Conservation (phyloP, 805 yeast genomes). For the Yarrowia divulgata region DNA sequence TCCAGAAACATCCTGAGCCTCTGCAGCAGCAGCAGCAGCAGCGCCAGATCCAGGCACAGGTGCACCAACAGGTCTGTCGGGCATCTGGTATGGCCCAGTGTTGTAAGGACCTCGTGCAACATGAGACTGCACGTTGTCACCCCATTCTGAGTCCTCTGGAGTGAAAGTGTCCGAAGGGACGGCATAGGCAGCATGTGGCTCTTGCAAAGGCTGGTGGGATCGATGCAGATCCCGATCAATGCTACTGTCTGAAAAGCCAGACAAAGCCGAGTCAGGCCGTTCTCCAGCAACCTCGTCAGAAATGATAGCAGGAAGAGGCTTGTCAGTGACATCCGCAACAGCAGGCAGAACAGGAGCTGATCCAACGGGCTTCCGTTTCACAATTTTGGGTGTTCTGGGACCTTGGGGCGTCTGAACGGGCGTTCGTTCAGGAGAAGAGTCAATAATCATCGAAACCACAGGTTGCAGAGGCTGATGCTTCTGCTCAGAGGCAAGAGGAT, state of each 20-base stretch:
- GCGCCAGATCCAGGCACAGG: constrained; percentile 12
- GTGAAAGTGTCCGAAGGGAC: constrained; percentile 13
- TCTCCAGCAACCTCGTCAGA: background rate
- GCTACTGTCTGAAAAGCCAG: background rate
- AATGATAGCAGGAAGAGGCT: background rate
- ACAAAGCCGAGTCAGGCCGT: background rate
- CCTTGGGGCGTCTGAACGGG: background rate
- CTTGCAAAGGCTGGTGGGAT: background rate
- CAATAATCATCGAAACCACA: constrained; percentile 30
- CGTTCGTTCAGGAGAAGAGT: constrained; percentile 28
- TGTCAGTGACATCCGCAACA: background rate
- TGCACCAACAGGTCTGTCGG: background rate
- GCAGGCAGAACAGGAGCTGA: constrained; percentile 8
- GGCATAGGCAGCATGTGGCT: background rate
- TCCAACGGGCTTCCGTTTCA: constrained; percentile 44
- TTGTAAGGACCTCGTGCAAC: constrained; percentile 24
- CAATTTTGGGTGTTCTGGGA: constrained; percentile 32
- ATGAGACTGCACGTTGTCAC: background rate
- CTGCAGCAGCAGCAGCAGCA: background rate
- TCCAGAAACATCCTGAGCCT: background rate
- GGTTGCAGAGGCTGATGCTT: constrained; percentile 21
- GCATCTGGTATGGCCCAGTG: constrained; percentile 23
- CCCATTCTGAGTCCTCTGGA: constrained; percentile 32
- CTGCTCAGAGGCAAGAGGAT: constrained; percentile 10
- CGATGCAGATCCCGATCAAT: constrained; percentile 4